phyloP scores from a whole-genome alignment of 768 basidiomycete species.

The Royoungia palumana region DNA sequence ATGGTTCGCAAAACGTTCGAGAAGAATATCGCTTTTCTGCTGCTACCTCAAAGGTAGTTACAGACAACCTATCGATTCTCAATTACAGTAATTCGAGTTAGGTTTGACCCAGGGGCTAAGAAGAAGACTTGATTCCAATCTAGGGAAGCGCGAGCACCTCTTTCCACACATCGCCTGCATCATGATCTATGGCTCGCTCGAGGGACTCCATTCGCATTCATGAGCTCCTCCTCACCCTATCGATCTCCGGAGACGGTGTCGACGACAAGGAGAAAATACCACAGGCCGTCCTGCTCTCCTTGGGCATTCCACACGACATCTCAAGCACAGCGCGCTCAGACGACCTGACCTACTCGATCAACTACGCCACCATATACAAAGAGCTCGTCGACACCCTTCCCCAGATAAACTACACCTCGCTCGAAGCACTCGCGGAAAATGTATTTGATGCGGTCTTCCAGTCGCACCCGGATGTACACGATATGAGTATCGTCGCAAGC shows the following conservation, averaged over 20 bases:
- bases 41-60: no score
- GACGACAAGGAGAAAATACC: conserved; percentile 33
- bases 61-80: no score
- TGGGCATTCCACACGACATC: conserved; percentile 52
- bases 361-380: conserved; percentile 50
- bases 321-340: conserved; percentile 48
- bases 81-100: no score
- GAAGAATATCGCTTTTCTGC: no score
- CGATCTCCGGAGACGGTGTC: conserved; percentile 27
- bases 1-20: no score
- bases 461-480: conserved; percentile 31
- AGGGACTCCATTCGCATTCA: conserved; percentile 44
- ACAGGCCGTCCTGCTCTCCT: conserved; percentile 53
- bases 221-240: conserved; percentile 43
- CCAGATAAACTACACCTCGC: conserved; percentile 33
- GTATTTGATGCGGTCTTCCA: conserved; percentile 40
- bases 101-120: no score
- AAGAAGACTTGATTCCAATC: no score
- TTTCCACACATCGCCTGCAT: neutral
- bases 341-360: conserved; percentile 55
- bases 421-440: conserved; percentile 46
- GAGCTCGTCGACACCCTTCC: conserved; percentile 26
- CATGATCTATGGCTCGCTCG: neutral
- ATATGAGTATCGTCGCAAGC: conserved; percentile 42
- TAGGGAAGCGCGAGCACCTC: no score